A percentile compares a stretch with the other conserved stretches of the same genome.
Conservation (phyloP, 768 basidiomycete genomes). For the Pleurotus tuber-regium region DNA sequence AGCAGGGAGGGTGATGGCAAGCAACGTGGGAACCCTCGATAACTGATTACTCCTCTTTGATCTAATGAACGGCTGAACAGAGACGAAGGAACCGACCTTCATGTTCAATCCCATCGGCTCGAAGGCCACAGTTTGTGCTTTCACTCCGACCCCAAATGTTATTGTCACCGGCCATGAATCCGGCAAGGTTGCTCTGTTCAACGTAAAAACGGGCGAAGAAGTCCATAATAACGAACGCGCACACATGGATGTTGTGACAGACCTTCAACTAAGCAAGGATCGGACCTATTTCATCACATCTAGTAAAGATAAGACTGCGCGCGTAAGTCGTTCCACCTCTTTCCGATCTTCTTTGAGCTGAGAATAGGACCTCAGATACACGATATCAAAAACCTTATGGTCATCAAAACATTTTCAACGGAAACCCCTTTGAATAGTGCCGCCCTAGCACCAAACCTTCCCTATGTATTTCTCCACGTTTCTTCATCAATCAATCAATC, state of each 20-base stretch:
- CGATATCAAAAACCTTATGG: conserved; percentile 82
- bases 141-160: conserved; percentile 71
- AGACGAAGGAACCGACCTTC: conserved; percentile 68
- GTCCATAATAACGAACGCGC: conserved; percentile 80
- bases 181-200: conserved; percentile 91
- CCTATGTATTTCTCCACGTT: conserved; percentile 58
- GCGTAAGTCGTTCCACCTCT: conserved; percentile 47
- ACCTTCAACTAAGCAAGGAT: conserved; percentile 88
- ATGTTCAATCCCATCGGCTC: conserved; percentile 89
- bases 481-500: neutral
- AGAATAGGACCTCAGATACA: conserved; percentile 56
- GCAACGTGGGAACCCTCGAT: conserved; percentile 56
- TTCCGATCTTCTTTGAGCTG: neutral
- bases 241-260: conserved; percentile 84
- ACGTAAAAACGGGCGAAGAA: conserved; percentile 85
- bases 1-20: conserved; percentile 80
- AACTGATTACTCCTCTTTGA: conserved; percentile 2
- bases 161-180: conserved; percentile 96
- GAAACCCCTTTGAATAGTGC: conserved; percentile 97
- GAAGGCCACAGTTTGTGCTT: conserved; percentile 96
- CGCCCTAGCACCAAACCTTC: conserved; percentile 76
- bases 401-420: conserved; percentile 90
- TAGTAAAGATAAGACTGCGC: conserved; percentile 95
- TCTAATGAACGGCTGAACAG: conserved; percentile 38
- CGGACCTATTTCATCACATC: conserved; percentile 94